These are phyloP conservation scores for Apiotrichum mycotoxinovorans DNA, from an alignment of 1,284 basidiomycete genomes.

Conservation along the genomic window DNA sequence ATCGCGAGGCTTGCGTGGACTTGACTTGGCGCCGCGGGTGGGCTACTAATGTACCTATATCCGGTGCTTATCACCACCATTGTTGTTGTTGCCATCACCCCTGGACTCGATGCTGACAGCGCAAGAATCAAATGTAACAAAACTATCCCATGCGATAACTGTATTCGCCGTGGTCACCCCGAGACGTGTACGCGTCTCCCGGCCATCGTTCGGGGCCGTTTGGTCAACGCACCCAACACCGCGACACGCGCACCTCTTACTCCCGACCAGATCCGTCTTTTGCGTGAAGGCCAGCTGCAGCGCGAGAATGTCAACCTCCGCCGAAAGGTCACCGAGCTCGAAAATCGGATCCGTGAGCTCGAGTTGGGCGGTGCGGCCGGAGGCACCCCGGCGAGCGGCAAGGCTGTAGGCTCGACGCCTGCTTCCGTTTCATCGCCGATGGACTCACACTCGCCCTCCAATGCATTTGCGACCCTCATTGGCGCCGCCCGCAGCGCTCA, in stretches of 20 bases:
- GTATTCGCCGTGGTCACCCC: constrained; percentile 22
- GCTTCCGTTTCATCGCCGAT: constrained; percentile 5
- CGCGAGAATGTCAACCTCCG: constrained; percentile 22
- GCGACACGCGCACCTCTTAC: constrained; percentile 20
- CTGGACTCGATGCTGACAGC: not conserved
- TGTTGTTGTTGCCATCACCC: not conserved
- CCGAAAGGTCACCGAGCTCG: constrained; percentile 17
- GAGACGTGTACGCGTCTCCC: constrained; percentile 22
- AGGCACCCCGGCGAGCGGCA: not conserved
- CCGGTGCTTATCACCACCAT: too few relatives aligned
- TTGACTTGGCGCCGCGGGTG: too few relatives aligned
- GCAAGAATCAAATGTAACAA: constrained; percentile 25
- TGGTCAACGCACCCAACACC: constrained; percentile 22
- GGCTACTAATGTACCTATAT: too few relatives aligned
- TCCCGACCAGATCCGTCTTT: constrained; percentile 20
- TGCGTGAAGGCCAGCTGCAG: constrained; percentile 24
- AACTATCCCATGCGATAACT: constrained; percentile 22
- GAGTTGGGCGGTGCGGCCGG: not conserved
- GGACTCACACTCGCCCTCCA: constrained; percentile 5
- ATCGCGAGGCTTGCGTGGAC: too few relatives aligned
- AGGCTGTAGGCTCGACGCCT: constrained; percentile 4
- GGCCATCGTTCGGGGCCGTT: constrained; percentile 21
- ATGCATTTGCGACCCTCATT: constrained; percentile 19
- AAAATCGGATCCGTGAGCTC: constrained; percentile 16
- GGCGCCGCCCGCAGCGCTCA: constrained; percentile 1